Evolutionary conservation across 2,329 filamentous ascomycete species (phyloP), one percentile per base, ranked within the genome.

Genomic region (Fusarium tricinctum): DNA sequence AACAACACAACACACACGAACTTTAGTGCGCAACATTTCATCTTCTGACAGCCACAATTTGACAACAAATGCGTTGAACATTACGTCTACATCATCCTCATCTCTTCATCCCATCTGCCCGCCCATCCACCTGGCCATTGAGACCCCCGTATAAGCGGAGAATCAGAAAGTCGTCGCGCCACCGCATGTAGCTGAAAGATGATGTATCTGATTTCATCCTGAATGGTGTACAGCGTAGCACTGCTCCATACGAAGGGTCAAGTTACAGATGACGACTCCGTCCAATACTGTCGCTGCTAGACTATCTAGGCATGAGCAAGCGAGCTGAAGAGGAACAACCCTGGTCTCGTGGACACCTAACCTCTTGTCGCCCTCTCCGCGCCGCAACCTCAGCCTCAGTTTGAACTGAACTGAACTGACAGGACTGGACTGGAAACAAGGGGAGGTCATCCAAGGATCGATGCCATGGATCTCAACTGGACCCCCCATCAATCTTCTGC

Each of bases 181-280:
- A 64, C 45, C 13, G 43, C 28, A 33, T 62, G 57, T 62, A 42
- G 57, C 30, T 44, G 63, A 68, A 46, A 66, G 65, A 44, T 68
- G 65, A 68, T 69, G 43, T 64, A 56, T 68, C 65, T 49, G 35
- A 61, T 69, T 58, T 40, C 38, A 20, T 51, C 32, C 38, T 42
- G 47, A 53, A 50, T 30, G 58, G 42, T 40, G 60, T 23, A 23
- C 23, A 23, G 23, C 23, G 23, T 30, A 22, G 58, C 44, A 30
- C 58, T 51, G n/a, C 35, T 38, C 35, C 35, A 10, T 38, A 38
- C 40, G 26, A 49, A 60, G 58, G 40, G 35, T 28, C 32, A 22
- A 48, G 52, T 32, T 46, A 46, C 58, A 42, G 58, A 52, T 44
- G 40, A 49, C 39, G 38, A 60, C 51, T 54, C 64, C 58, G 52